phyloP scores from a whole-genome alignment of 2,329 filamentous ascomycete genomes.

The Ophiocordyceps unilateralis region DNA sequence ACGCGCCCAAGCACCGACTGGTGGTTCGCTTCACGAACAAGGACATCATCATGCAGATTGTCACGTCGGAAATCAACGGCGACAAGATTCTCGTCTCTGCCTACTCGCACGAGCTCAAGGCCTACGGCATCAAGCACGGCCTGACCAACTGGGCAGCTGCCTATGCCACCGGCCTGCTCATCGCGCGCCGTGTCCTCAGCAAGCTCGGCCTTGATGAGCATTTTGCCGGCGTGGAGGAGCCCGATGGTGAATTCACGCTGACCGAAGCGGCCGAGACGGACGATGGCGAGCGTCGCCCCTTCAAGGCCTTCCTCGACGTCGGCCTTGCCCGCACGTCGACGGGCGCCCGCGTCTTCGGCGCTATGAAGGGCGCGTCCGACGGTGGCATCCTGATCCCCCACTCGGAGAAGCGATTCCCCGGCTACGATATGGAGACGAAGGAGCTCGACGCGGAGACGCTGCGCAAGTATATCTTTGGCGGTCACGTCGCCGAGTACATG shows the following conservation, averaged over 20 bases:
- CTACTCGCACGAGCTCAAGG: constrained; percentile 94
- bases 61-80: constrained; percentile 87
- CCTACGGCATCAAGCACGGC: constrained; percentile 95
- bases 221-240: constrained; percentile 92
- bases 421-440: constrained; percentile 92
- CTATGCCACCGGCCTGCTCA: constrained; percentile 89
- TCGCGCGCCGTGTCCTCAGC: constrained; percentile 90
- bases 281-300: constrained; percentile 87
- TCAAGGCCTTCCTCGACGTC: constrained; percentile 98
- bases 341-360: constrained; percentile 96
- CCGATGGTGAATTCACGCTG: constrained; percentile 87
- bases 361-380: constrained; percentile 99
- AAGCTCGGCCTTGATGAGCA: constrained; percentile 91
- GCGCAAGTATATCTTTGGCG: constrained; percentile 98
- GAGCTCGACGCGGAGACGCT: constrained; percentile 94
- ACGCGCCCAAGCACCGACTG: constrained; percentile 98
- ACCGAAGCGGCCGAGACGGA: constrained; percentile 88
- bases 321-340: constrained; percentile 95
- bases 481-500: constrained; percentile 99
- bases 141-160: constrained; percentile 99
- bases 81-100: constrained; percentile 92
- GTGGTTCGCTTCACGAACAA: constrained; percentile 99
- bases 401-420: constrained; percentile 99
- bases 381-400: constrained; percentile 94
- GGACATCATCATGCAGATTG: constrained; percentile 97